Conservation (phyloP, 805 yeast genomes). For the Candida nanaspora region DNA sequence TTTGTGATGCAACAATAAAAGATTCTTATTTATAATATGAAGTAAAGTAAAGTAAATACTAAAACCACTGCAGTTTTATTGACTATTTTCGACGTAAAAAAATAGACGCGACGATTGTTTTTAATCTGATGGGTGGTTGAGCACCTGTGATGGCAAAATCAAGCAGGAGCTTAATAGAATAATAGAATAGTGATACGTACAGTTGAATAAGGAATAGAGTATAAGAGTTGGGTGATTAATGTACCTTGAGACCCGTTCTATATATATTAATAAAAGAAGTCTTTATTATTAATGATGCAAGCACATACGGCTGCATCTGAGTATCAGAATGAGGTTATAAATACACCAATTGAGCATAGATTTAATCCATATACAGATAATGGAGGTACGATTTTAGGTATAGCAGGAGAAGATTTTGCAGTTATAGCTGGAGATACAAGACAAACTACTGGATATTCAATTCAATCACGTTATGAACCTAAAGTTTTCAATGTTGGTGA, state of each 20-base stretch:
- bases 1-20: no score
- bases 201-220: no score
- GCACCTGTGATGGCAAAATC: background rate
- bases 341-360: constrained; percentile 75
- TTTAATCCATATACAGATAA: constrained; percentile 92
- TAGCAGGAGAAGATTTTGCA: constrained; percentile 96
- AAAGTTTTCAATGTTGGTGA: constrained; percentile 88
- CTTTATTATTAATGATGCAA: background rate
- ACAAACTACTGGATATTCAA: constrained; percentile 87
- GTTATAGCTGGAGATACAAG: constrained; percentile 98
- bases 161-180: background rate
- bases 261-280: no score
- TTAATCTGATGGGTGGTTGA: no score
- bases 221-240: no score
- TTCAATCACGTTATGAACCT: constrained; percentile 88
- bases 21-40: no score
- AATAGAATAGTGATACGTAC: background rate
- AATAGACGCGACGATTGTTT: background rate
- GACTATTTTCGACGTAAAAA: no score
- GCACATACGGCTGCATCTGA: constrained; percentile 48
- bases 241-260: no score
- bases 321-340: constrained; percentile 4
- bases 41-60: no score
- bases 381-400: constrained; percentile 96
- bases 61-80: no score